phyloP scores from a whole-genome alignment of 169 alveolate species.

The Cryptosporidium bovis region DNA sequence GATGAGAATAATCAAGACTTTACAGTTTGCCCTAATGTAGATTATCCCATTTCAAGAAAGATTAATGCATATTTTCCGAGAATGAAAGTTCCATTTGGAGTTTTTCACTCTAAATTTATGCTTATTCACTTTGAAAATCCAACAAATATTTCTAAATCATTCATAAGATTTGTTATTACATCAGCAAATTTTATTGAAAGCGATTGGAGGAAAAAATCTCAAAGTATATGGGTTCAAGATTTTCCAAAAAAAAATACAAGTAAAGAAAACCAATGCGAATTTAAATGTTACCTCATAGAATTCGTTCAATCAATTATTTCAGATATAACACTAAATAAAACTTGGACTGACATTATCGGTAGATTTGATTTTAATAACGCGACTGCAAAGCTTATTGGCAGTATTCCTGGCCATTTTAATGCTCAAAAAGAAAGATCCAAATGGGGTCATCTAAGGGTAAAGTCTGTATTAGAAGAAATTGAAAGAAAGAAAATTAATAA shows the following conservation, averaged over 20 bases:
- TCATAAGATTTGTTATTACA: conserved; percentile 54
- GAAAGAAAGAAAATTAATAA: not conserved
- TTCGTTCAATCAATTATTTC: conserved; percentile 14
- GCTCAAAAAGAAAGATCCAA: not conserved
- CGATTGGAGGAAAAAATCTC: conserved; percentile 51
- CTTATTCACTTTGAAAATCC: conserved; percentile 24
- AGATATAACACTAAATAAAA: not conserved
- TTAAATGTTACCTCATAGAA: conserved; percentile 2
- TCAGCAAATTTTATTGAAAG: conserved; percentile 41
- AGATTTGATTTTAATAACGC: conserved; percentile 37
- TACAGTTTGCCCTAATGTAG: not conserved
- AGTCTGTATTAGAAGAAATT: conserved; percentile 6
- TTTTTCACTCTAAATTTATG: conserved; percentile 59
- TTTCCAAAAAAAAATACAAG: not conserved
- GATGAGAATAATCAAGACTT: not conserved
- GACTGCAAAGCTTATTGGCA: conserved; percentile 37
- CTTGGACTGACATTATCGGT: conserved; percentile 18
- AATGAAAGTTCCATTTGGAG: conserved; percentile 51
- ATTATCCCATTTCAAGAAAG: not conserved
- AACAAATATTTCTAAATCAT: not conserved
- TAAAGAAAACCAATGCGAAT: conserved; percentile 14
- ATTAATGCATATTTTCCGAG: conserved; percentile 5
- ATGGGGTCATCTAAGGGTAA: conserved; percentile 71
- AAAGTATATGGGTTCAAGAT: conserved; percentile 67
- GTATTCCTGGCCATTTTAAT: conserved; percentile 56